phyloP scores from a whole-genome alignment of 1,284 basidiomycete genomes.

The Apiotrichum siamense region DNA sequence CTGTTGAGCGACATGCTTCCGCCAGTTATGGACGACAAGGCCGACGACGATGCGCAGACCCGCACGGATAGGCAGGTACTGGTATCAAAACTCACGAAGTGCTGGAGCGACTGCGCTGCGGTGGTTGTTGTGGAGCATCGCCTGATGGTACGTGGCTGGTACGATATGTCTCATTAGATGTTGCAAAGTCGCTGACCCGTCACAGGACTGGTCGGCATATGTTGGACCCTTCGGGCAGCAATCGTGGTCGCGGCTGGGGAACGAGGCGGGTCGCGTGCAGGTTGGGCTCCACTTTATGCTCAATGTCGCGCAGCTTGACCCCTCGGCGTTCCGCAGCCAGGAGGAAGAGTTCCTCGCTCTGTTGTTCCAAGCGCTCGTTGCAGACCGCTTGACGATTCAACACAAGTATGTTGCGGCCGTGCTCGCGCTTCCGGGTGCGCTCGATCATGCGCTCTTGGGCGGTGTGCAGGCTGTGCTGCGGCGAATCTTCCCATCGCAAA shows the following conservation, averaged over 20 bases:
- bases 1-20: constrained; percentile 55
- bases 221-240: constrained; percentile 55
- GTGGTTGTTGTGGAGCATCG: constrained; percentile 60
- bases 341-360: constrained; percentile 56
- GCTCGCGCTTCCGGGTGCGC: constrained; percentile 26
- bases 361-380: constrained; percentile 57
- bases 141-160: constrained; percentile 48
- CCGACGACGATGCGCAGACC: constrained; percentile 11
- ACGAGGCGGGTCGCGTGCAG: constrained; percentile 53
- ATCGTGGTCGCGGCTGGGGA: constrained; percentile 58
- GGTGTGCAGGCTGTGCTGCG: constrained; percentile 10
- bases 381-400: constrained; percentile 54
- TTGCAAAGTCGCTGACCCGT: not conserved
- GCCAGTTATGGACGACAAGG: constrained; percentile 32
- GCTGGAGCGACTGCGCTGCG: constrained; percentile 69
- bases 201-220: constrained; percentile 63
- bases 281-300: constrained; percentile 66
- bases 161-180: not conserved
- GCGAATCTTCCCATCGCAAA: not conserved
- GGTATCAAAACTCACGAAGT: constrained; percentile 59
- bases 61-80: constrained; percentile 33
- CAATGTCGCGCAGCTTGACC: constrained; percentile 60
- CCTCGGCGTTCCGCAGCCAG: constrained; percentile 54
- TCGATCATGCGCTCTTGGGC: constrained; percentile 28
- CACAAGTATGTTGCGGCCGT: constrained; percentile 55